phyloP scores from a whole-genome alignment of 139 green algal species.

The Ettlia oleoabundans region DNA sequence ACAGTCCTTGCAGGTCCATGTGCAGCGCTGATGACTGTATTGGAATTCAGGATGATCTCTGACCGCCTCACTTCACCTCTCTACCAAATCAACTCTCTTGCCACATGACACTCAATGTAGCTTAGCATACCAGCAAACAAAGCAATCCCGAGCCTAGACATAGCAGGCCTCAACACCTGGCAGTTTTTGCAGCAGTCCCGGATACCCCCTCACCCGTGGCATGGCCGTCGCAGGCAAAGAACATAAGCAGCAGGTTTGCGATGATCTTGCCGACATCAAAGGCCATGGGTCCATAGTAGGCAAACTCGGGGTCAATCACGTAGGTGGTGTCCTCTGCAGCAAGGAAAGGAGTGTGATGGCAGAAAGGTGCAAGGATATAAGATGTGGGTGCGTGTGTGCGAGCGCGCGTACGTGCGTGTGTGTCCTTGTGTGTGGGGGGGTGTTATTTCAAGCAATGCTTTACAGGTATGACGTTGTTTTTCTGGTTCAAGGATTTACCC shows the following conservation, averaged over 20 bases:
- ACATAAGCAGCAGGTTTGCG: conserved; percentile 91
- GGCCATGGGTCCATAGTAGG: conserved; percentile 92
- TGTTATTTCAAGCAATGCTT: no score
- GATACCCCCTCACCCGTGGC: conserved; percentile 2
- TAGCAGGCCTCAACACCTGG: neutral
- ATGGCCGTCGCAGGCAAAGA: conserved; percentile 76
- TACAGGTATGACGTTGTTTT: no score
- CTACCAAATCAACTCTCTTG: no score
- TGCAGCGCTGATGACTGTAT: neutral
- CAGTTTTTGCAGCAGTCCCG: neutral
- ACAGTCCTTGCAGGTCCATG: neutral
- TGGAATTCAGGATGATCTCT: neutral
- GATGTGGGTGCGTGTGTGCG: neutral
- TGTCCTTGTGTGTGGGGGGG: no score
- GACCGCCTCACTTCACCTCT: no score
- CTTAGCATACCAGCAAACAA: neutral
- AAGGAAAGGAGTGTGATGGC: neutral
- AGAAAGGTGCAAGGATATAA: neutral
- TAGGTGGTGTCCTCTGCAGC: conserved; percentile 42
- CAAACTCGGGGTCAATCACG: conserved; percentile 97
- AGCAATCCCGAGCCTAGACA: neutral
- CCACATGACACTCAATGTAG: neutral
- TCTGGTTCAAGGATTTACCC: no score
- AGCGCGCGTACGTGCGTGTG: no score
- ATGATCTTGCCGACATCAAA: conserved; percentile 98